Base-by-base conservation (phyloP, 768 basidiomycete genomes). In the Gyrodon lividus region DNA sequence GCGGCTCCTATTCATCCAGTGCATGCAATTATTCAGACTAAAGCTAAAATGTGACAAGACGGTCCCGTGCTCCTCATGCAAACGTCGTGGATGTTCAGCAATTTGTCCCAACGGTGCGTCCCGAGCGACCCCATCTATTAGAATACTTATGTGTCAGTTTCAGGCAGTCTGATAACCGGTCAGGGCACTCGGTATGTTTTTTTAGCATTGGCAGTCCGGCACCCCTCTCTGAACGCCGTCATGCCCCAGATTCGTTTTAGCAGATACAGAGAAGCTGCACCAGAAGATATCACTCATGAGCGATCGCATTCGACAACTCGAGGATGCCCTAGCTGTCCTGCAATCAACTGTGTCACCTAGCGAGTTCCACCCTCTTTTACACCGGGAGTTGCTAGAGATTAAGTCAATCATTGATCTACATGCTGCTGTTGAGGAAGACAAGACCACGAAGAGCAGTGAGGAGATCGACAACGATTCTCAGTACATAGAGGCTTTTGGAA, bases 21-120 rank as follows among this genome's bases (percentile, higher is more conserved):
- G 2, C 19, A 45, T 46, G n/a, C 39, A 33, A 13, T 10, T 16
- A 16, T 6, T 17, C 58, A 85, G 84, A 24, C 73, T 87, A 35
- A 86, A 87, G 62, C 64, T 87, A 39, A 86, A 84, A 66, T 89
- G 87, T 66, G 85, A 89, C 69, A 89, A 89, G 68, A 86, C 79
- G 3, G 79, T 77, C 12, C 75, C 74, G 1, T 77, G 77, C 56
- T 70, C 74, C 1, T 78, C 75, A 5, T 85, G 87, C 65, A 87
- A 82, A 62, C 80, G 87, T 37, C 74, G 87, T 58, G 87, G 87
- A 24, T 89, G 87, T 60, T 80, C 83, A 5, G 83, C 83, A 10
- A 89, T 90, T 48, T 90, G 88, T 68, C 87, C 86, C 3, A 88
- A 88, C 59, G 87, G 72, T 65, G 54, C 28, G 6, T 30, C 14